phyloP scores from a whole-genome alignment of 2,329 filamentous ascomycete genomes.

The Pyricularia sp. region DNA sequence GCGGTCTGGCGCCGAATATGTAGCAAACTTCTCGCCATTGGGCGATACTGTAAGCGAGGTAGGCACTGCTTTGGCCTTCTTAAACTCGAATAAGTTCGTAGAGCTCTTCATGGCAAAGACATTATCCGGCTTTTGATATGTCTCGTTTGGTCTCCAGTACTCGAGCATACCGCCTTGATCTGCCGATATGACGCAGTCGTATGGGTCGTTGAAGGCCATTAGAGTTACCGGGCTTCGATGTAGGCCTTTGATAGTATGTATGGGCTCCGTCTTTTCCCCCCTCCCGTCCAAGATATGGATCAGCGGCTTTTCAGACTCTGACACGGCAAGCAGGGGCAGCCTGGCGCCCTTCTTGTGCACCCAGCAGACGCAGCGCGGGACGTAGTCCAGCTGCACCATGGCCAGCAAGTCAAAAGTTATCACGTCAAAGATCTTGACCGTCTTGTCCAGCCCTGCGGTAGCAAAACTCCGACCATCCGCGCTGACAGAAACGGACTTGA shows the following conservation, averaged over 20 bases:
- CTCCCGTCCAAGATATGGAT: conserved; percentile 85
- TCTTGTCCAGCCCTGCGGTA: conserved; percentile 70
- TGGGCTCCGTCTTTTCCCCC: conserved; percentile 65
- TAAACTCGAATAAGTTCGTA: conserved; percentile 94
- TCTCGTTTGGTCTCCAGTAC: conserved; percentile 79
- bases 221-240: conserved; percentile 74
- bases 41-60: conserved; percentile 79
- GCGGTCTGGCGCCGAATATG: conserved; percentile 85
- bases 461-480: conserved; percentile 90
- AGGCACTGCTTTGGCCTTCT: conserved; percentile 82
- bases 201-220: conserved; percentile 82
- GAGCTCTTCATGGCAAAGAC: conserved; percentile 92
- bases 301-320: conserved; percentile 60
- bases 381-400: conserved; percentile 69
- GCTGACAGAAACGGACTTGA: conserved; percentile 76
- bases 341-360: conserved; percentile 84
- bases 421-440: conserved; percentile 72
- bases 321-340: conserved; percentile 75
- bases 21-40: conserved; percentile 74
- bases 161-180: conserved; percentile 92
- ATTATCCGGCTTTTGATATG: conserved; percentile 81
- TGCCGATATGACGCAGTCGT: conserved; percentile 82
- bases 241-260: conserved; percentile 71
- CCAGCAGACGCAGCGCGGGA: conserved; percentile 80
- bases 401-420: conserved; percentile 82